Evolutionary conservation across 2,329 filamentous ascomycete species (phyloP), one percentile per base, ranked within the genome.

Genomic region (Zymoseptoria crescenta): DNA sequence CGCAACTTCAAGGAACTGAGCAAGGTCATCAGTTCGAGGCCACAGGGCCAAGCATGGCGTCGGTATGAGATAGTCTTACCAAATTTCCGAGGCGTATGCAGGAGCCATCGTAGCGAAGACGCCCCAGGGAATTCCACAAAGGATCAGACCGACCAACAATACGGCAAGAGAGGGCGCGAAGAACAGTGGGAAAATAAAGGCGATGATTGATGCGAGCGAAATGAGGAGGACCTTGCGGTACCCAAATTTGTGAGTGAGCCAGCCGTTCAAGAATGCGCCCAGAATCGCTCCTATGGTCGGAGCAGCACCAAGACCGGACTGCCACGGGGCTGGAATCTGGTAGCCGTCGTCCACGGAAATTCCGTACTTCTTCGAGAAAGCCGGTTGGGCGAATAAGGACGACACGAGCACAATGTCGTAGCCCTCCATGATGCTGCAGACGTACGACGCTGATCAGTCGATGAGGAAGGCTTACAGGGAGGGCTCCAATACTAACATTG

Each of bases 181-280:
- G 67, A 77, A 76, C 6, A 69, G 65, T 29, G 76, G 69, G 67
- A 76, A 76, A 45, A 85, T 84, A 67, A 86, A 87, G 29, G 76
- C 61, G 21, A 79, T 70, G 72, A 72, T 86, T 72, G 64, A 79
- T 30, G 77, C 67, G 54, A 88, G 76, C 28, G 82, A 83, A 20
- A 67, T 75, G 57, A 88, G 81, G 62, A 88, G 80, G 19, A 84
- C 87, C 67, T 81, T 66, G 24, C 65, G 64, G 48, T 67, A 70
- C 7, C 70, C 70, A 30, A 63, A 68, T 5, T 60, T 58, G 72
- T 89, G 85, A n/a, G 84, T 84, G 54, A 87, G 72, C 70, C 79
- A 84, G 50, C 86, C 87, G 68, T 87, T 87, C 70, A 87, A 76
- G 64, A 87, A 75, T 52, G 88, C 77, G 19, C 87, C 87, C 57